Base-by-base conservation (phyloP, 2,329 filamentous ascomycete genomes). In the Zymoseptoria pseudotritici region DNA sequence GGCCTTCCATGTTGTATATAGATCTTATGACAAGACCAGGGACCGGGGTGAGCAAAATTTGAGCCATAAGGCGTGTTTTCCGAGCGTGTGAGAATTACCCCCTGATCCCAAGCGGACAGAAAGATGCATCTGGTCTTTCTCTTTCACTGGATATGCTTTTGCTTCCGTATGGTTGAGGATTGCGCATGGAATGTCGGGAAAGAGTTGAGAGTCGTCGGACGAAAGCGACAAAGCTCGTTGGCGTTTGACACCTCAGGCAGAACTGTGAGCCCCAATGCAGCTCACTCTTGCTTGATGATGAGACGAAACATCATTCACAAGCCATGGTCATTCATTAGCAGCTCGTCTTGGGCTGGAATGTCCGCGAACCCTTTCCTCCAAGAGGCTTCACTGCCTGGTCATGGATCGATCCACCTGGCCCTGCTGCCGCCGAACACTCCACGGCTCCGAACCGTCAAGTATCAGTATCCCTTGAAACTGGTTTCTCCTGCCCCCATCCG, bases 391-490 rank as follows among this genome's bases (percentile, higher is more conserved):
- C 80, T 81, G 57, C 84, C 92, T 21, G 94, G 94, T 59, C 82
- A 90, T 71, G 94, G 94, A 62, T 82, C 81, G 65, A 88, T 97
- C 66, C 80, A 91, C 57, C 85, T 91, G 59, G 84, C 84, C 20
- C 77, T 89, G 5, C 81, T 92, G 9, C 90, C 92, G 42, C 86
- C 87, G 31, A 82, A 83, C 24, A 83, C 83, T 54, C 90, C 90
- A 13, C 85, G 86, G 53, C 82, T 96, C 29, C 84, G 87, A 62
- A 84, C 82, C 31, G 83, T 96, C 65, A 87, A 86, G 42, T 97
- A 95, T 73, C 91, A 96, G 73, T 99, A 97, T 70, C 94, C 94
- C 1, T 82, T 99, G 53, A 99, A 99, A 75, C 83, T 99, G 59
- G 90, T 99, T 63, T 88, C 91, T 0, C 91, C 93, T 1, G 82